Conservation (phyloP, 2,329 filamentous ascomycete genomes). For the Ophiocordyceps sinensis region DNA sequence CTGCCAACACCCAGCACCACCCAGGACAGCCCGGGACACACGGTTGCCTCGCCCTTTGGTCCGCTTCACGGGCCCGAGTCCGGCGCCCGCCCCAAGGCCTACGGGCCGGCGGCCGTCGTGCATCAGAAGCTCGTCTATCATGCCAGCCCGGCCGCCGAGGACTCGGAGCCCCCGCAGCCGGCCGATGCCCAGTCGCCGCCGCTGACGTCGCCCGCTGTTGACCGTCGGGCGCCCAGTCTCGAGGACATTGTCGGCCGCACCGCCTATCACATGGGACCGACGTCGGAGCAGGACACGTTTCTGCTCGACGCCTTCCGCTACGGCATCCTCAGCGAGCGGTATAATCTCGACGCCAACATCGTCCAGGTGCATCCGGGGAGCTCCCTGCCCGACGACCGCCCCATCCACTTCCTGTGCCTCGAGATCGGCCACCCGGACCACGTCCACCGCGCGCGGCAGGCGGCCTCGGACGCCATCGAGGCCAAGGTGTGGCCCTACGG, state of each 20-base stretch:
- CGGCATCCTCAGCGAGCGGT: slow-evolving; percentile 27
- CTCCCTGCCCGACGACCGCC: slow-evolving; percentile 18
- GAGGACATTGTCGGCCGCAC: slow-evolving; percentile 27
- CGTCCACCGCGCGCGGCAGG: slow-evolving; percentile 20
- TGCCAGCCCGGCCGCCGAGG: background rate
- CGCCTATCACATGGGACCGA: slow-evolving; percentile 28
- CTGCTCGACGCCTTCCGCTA: slow-evolving; percentile 31
- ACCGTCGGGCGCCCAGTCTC: slow-evolving; percentile 16
- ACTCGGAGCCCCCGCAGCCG: background rate
- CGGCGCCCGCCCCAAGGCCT: background rate
- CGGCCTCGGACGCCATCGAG: slow-evolving; percentile 27
- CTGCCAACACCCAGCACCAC: slow-evolving; percentile 3
- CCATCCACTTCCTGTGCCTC: slow-evolving; percentile 30
- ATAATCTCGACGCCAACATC: slow-evolving; percentile 28
- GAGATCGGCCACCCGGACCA: slow-evolving; percentile 29
- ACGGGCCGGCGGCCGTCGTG: slow-evolving; percentile 9
- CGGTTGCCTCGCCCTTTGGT: background rate
- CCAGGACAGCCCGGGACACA: slow-evolving; percentile 1
- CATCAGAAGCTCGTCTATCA: slow-evolving; percentile 10
- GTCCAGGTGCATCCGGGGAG: slow-evolving; percentile 25
- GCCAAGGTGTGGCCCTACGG: slow-evolving; percentile 23
- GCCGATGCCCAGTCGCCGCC: background rate
- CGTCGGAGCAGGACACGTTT: slow-evolving; percentile 31
- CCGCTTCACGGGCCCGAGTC: background rate
- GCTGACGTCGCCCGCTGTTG: background rate